Evolutionary conservation across 176 grass and related monocot genomes (phyloP), one percentile per base, ranked within the genome.

Genomic region (Carex myosuroides): DNA sequence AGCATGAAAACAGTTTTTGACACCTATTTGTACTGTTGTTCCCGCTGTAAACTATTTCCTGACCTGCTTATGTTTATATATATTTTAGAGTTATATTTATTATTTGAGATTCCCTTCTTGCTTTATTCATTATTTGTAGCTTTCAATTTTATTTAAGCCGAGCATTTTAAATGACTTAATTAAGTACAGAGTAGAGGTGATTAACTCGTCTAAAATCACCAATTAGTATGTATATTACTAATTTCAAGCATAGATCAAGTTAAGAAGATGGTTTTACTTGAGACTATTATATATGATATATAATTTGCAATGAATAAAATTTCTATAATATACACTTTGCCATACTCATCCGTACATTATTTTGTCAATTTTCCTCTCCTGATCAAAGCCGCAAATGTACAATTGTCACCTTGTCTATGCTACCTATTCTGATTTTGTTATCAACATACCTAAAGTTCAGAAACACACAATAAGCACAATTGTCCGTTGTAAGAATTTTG

Each of bases 371-470:
- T 87, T 85, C 39, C 79, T 70, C 24, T 87, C 44, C 42, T 20
- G 6, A 39, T 24, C 54, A 48, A 60, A 98, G 80, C 68, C 89
- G 88, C 68, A 98, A 88, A 84, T 98, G 91, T 52, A 98, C 88
- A 80, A 98, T 79, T 81, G 77, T 65, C 16, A 67, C 75, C 65
- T 88, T 83, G 86, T 87, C 70, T 56, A 92, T 37, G 13, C 71
- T 89, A 18, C 89, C 88, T 85, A 98, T 86, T 83, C 88, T 93
- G 69, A 98, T 90, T 89, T 93, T 95, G 62, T 81, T 93, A 77
- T 98, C 96, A 5, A 95, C 68, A 60, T 95, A 98, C 83, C 93
- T 98, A 83, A 61, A 87, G 58, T 56, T 10, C 85, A 63, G 0
- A 20, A 46, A 82, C 42, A 81, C 48, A 70, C 8, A 80, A 7